Evolutionary conservation across 192 early-diverging fungal species (phyloP), one percentile per base, ranked within the genome.

Genomic region (Umbelopsis vinacea): DNA sequence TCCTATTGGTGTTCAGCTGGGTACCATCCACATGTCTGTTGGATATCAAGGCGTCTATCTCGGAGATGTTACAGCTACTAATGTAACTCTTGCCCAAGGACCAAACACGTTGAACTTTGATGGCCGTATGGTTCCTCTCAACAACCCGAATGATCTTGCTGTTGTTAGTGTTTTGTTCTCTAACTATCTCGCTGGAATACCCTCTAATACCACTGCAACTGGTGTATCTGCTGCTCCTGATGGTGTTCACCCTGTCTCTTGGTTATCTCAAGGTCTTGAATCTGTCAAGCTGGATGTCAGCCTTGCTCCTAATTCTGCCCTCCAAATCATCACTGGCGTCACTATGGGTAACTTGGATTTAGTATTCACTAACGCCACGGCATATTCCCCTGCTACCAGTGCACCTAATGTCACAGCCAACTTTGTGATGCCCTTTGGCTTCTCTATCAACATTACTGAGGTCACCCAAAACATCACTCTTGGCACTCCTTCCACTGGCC

Each of bases 361-460:
- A 67, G 78, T 75, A 24, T 90, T 88, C 71, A 78, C 71, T 46
- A 52, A 71, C 19, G 48, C 73, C 5, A 79, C 75, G 71, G 76
- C 83, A 23, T 90, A 90, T 46, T 66, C 77, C 46, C 89, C 89
- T 45, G 14, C 76, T 46, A 75, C 82, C 26, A 72, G 71, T 60
- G 81, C 86, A 29, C 74, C 81, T 45, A 67, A 69, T 21, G 83
- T 90, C n/a, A 71, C 73, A 23, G 86, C 86, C 24, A 78, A 72
- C 5, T 86, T 86, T 71, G 54, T 79, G 48, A 87, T 91, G 71
- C 89, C 89, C 22, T 91, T 91, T 57, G 85, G 85, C 37, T 91
- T 91, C 67, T 68, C 81, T 22, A 43, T 90, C 6, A 84, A 80
- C 21, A 83, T 90, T 53, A 85, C 84, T 23, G 70, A 85, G 50